Percentiles rank a stretch among this genome's conserved stretches.
These are phyloP conservation scores for Polytolypa hystricis DNA, from an alignment of 2,329 filamentous ascomycete genomes.

Conservation along the genomic window DNA sequence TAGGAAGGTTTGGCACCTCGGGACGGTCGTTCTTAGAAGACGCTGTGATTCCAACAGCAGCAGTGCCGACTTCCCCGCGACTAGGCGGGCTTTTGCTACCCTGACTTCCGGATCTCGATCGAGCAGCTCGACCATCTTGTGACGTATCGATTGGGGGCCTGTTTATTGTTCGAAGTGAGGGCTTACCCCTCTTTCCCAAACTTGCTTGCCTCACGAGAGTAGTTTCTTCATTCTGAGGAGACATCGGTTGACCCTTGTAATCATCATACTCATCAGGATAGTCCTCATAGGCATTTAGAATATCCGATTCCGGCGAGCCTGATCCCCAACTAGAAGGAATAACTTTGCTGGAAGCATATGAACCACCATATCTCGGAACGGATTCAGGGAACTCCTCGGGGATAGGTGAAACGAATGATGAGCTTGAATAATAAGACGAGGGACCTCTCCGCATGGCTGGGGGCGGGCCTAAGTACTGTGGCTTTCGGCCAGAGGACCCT, in stretches of 20 bases:
- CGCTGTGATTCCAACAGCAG: neutral
- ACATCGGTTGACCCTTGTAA: slow-evolving; percentile 7
- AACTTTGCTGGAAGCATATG: slow-evolving; percentile 59
- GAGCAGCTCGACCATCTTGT: too few relatives aligned
- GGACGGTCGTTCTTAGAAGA: too few relatives aligned
- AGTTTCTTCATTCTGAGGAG: slow-evolving; percentile 13
- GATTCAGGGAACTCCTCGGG: slow-evolving; percentile 54
- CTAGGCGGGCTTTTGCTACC: neutral
- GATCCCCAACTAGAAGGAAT: slow-evolving; percentile 59
- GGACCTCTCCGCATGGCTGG: slow-evolving; percentile 24
- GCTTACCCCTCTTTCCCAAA: slow-evolving; percentile 20
- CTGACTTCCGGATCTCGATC: neutral
- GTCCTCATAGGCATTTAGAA: slow-evolving; percentile 24
- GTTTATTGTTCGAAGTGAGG: slow-evolving; percentile 22
- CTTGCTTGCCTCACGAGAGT: slow-evolving; percentile 22
- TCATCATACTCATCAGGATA: slow-evolving; percentile 16
- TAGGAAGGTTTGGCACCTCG: neutral
- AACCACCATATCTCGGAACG: slow-evolving; percentile 45
- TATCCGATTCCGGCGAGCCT: slow-evolving; percentile 36
- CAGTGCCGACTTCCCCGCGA: neutral
- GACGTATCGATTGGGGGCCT: slow-evolving; percentile 7
- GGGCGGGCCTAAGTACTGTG: slow-evolving; percentile 20
- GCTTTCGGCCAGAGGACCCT: slow-evolving; percentile 16
- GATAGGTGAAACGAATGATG: slow-evolving; percentile 63
- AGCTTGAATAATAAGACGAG: slow-evolving; percentile 43